Evolutionary conservation across 2,329 filamentous ascomycete genomes (phyloP), one percentile per base, ranked within the genome.

Genomic region (Magnaporthales sp.): DNA sequence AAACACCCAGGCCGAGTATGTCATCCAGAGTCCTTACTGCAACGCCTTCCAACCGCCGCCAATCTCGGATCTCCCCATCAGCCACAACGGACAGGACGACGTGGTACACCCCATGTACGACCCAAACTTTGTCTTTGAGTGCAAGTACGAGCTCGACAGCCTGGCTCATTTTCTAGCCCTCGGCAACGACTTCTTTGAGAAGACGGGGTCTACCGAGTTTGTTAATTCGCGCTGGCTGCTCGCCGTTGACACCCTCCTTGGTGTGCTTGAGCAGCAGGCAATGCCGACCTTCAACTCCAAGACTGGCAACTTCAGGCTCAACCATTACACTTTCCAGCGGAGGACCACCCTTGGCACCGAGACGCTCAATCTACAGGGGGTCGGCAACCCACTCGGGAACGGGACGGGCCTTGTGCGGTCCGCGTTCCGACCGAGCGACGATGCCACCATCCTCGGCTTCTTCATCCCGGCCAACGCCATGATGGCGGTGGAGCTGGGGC

Each of bases 101-200:
- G 78, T 75, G 9, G 95, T 99, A 0, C 92, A 97, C 72, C 95
- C 95, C 0, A 82, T 83, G 0, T 98, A 96, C 74, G 93, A 98
- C 73, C 90, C 90, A 0, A 86, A 83, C 0, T 86, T 89, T 63
- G 95, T 99, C 3, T 99, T 97, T 70, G 95, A 99, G 78, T 99
- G 95, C 86, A 99, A 99, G 79, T 99, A 98, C 78, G 95, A 99
- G 80, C 87, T 99, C 26, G 95, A 99, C 78, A 97, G 93, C 9
- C 83, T 99, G 0, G 95, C 93, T 0, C 90, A 96, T 74, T 99
- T 99, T 76, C 84, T 99, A 6, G 88, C 91, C 0, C 80, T 99
- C 2, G 86, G 84, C 22, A 97, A 97, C 73, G 89, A 97, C 71
- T 98, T 96, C 78, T 84, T 95, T 78, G 86, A 90, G 54, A 85